Conservation (phyloP, 768 basidiomycete genomes). For the Boletus huronensis region DNA sequence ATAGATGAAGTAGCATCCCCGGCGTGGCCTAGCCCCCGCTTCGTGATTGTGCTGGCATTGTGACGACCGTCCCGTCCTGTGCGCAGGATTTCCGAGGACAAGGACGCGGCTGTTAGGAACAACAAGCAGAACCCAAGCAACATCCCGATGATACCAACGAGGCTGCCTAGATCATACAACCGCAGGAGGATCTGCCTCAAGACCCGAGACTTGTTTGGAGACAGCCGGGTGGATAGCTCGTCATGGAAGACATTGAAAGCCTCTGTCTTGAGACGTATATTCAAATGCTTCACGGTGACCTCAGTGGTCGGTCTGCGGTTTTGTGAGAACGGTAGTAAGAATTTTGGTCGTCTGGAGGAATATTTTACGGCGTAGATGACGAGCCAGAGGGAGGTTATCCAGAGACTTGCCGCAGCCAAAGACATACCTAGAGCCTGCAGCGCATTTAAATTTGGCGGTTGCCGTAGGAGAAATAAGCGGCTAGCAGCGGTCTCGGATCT, state of each 20-base stretch:
- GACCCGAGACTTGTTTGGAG: slow-evolving; percentile 25
- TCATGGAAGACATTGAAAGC: slow-evolving; percentile 51
- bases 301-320: slow-evolving; percentile 18
- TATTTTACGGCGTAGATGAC: slow-evolving; percentile 26
- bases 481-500: too few relatives aligned
- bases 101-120: slow-evolving; percentile 30
- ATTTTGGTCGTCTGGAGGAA: slow-evolving; percentile 12
- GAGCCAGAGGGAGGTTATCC: slow-evolving; percentile 25
- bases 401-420: slow-evolving; percentile 16
- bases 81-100: slow-evolving; percentile 17
- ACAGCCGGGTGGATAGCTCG: slow-evolving; percentile 35
- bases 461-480: too few relatives aligned
- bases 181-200: slow-evolving; percentile 28
- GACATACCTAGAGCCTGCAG: slow-evolving; percentile 16
- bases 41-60: slow-evolving; percentile 7
- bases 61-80: neutral
- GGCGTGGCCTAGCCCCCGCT: slow-evolving; percentile 12
- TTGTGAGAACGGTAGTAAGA: slow-evolving; percentile 21
- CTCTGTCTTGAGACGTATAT: slow-evolving; percentile 44
- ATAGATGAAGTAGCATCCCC: neutral
- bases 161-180: slow-evolving; percentile 51
- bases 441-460: slow-evolving; percentile 6
- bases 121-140: slow-evolving; percentile 39
- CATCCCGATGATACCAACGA: slow-evolving; percentile 48
- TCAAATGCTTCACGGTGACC: slow-evolving; percentile 25